These are phyloP conservation scores for Collybiopsis luxurians DNA, from an alignment of 768 basidiomycete genomes.

Conservation along the genomic window DNA sequence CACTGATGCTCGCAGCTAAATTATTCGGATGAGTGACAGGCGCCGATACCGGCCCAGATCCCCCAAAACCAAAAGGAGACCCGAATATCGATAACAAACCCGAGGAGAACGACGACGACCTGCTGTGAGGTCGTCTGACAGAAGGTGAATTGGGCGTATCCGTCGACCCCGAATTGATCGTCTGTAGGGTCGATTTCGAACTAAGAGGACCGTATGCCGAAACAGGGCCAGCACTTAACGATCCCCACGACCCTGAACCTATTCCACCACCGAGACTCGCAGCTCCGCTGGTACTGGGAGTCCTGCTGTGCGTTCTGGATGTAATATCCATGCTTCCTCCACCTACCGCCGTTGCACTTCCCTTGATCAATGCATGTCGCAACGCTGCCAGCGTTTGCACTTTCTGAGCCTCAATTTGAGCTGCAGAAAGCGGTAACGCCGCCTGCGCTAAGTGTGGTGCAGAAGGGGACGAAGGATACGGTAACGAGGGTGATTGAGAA, in stretches of 20 bases:
- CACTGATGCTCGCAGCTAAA: conserved; percentile 2
- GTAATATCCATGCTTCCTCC: conserved; percentile 80
- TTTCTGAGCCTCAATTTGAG: conserved; percentile 42
- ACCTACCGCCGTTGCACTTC: conserved; percentile 45
- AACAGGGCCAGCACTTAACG: neutral
- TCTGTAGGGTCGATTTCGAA: conserved; percentile 9
- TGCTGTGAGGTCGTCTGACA: conserved; percentile 37
- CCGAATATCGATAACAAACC: conserved; percentile 37
- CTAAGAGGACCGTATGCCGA: conserved; percentile 14
- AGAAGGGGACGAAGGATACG: conserved; percentile 15
- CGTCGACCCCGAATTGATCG: conserved; percentile 5
- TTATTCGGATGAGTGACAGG: conserved; percentile 1
- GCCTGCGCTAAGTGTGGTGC: neutral
- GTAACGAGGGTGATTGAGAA: conserved; percentile 50
- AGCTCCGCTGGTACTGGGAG: conserved; percentile 2
- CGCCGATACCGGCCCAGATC: neutral
- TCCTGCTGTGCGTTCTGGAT: conserved; percentile 3
- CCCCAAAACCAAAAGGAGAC: conserved; percentile 1
- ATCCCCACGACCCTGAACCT: conserved; percentile 3
- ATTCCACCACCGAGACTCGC: neutral
- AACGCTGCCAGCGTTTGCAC: conserved; percentile 41
- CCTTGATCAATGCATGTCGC: conserved; percentile 47
- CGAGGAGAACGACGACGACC: conserved; percentile 50
- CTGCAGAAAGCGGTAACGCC: neutral
- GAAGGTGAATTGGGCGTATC: conserved; percentile 13